These are phyloP conservation scores for Aspergillus eucalypticola DNA, from an alignment of 2,329 filamentous ascomycete species.

Conservation along the genomic window DNA sequence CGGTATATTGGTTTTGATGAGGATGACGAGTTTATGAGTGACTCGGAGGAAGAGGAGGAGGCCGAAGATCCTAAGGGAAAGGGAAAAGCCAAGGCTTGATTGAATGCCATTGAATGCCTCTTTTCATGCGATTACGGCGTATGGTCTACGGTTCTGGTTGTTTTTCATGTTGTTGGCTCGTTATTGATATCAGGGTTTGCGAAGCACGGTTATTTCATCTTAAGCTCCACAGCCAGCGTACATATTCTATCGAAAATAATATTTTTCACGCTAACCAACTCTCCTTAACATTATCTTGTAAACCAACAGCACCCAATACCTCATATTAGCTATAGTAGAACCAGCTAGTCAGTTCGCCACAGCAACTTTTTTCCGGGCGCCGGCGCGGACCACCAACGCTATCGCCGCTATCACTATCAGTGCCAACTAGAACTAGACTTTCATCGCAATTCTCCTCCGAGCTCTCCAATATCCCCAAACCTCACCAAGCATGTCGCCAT, in stretches of 20 bases:
- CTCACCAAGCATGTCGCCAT: constrained; percentile 32
- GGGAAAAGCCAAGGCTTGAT: constrained; percentile 38
- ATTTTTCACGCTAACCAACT: neutral
- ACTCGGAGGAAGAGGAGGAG: constrained; percentile 42
- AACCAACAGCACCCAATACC: too few species aligned
- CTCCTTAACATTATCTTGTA: neutral
- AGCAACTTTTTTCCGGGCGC: constrained; percentile 18
- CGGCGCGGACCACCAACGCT: constrained; percentile 22
- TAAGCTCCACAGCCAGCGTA: neutral
- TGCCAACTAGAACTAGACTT: neutral
- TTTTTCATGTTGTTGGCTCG: neutral
- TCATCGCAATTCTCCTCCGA: constrained; percentile 6
- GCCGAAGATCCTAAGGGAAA: constrained; percentile 32
- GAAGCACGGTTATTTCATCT: neutral
- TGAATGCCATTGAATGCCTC: neutral
- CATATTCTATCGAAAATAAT: neutral
- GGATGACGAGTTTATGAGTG: constrained; percentile 49
- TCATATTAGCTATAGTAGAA: neutral
- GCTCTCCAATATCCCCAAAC: constrained; percentile 3
- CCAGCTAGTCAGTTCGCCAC: constrained; percentile 16
- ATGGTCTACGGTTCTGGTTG: constrained; percentile 5
- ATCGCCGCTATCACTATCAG: constrained; percentile 19
- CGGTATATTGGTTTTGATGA: constrained; percentile 52
- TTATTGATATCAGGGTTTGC: neutral
- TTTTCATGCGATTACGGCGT: neutral